These are phyloP conservation scores for Aegle marmelos DNA, from an alignment of 345 rosid genomes.

Conservation along the genomic window DNA sequence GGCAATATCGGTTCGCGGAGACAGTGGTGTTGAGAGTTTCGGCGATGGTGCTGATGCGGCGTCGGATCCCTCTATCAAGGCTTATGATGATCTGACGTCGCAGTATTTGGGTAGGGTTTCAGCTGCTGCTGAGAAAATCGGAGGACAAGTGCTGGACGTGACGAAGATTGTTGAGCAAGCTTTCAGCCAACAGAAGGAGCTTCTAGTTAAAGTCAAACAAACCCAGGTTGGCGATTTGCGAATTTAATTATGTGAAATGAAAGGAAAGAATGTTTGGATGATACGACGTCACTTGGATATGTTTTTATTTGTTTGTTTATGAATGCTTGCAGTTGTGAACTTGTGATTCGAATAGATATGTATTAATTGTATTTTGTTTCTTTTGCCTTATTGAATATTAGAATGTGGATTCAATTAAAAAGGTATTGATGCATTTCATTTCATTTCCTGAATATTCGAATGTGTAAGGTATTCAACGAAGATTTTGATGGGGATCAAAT, in stretches of 20 bases:
- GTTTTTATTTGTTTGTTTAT: not conserved
- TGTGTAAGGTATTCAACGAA: too few relatives aligned
- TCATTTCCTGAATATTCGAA: too few relatives aligned
- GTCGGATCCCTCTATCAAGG: slow-evolving; percentile 72
- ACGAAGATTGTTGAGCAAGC: slow-evolving; percentile 70
- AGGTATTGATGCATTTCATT: too few relatives aligned
- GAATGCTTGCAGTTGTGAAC: not conserved
- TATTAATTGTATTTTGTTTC: too few relatives aligned
- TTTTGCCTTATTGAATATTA: too few relatives aligned
- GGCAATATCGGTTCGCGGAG: slow-evolving; percentile 37
- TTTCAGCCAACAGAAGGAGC: slow-evolving; percentile 57
- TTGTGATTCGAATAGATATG: not conserved
- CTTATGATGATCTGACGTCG: slow-evolving; percentile 66
- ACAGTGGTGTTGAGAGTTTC: slow-evolving; percentile 22
- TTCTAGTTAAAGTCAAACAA: slow-evolving; percentile 67
- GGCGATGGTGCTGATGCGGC: slow-evolving; percentile 19
- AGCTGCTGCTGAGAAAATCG: slow-evolving; percentile 78
- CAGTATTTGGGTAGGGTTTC: slow-evolving; percentile 56
- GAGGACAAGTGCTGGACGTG: slow-evolving; percentile 76
- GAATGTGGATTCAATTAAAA: too few relatives aligned
- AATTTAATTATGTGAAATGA: not conserved
- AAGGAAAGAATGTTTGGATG: not conserved
- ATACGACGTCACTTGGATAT: not conserved
- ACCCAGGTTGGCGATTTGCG: slow-evolving; percentile 40
- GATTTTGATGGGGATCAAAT: too few relatives aligned